phyloP scores from a whole-genome alignment of 352 stramenopile genomes.

The Globisporangium parvum region DNA sequence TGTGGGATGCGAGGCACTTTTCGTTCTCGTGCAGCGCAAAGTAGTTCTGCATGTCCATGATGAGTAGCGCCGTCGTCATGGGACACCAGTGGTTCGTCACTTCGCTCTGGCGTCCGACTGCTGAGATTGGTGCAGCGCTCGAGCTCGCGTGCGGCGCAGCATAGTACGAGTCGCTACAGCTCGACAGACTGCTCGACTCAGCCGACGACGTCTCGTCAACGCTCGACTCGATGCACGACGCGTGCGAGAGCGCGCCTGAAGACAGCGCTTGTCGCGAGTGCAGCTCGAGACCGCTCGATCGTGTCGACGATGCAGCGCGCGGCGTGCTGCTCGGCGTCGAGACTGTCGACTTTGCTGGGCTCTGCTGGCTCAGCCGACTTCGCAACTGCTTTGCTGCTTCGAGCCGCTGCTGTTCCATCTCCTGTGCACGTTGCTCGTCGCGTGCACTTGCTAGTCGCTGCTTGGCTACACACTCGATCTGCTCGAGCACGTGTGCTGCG shows the following conservation, averaged over 20 bases:
- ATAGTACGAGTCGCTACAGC: conserved; percentile 3
- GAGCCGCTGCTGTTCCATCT: conserved; percentile 38
- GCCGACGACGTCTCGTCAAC: conserved; percentile 4
- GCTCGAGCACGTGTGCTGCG: conserved; percentile 42
- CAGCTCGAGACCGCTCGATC: neutral
- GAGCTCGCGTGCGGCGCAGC: conserved; percentile 8
- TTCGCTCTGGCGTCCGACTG: conserved; percentile 6
- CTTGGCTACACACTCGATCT: conserved; percentile 27
- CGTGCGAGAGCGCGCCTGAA: neutral
- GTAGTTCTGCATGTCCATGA: conserved; percentile 72
- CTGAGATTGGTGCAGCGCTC: conserved; percentile 1
- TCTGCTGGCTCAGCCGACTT: conserved; percentile 31
- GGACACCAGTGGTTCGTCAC: conserved; percentile 43
- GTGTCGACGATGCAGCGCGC: neutral
- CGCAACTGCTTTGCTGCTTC: conserved; percentile 48
- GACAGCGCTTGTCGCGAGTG: neutral
- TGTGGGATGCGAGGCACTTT: conserved; percentile 12
- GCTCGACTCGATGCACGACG: neutral
- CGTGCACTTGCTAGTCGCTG: conserved; percentile 19
- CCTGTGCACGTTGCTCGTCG: conserved; percentile 18
- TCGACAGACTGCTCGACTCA: conserved; percentile 4
- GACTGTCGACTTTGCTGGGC: neutral
- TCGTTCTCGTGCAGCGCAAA: conserved; percentile 35
- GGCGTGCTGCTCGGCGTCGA: conserved; percentile 8
- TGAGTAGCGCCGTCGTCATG: conserved; percentile 57